These are phyloP conservation scores for Pseudotsuga menziesii DNA, from an alignment of 75 land plant genomes.

Conservation along the genomic window DNA sequence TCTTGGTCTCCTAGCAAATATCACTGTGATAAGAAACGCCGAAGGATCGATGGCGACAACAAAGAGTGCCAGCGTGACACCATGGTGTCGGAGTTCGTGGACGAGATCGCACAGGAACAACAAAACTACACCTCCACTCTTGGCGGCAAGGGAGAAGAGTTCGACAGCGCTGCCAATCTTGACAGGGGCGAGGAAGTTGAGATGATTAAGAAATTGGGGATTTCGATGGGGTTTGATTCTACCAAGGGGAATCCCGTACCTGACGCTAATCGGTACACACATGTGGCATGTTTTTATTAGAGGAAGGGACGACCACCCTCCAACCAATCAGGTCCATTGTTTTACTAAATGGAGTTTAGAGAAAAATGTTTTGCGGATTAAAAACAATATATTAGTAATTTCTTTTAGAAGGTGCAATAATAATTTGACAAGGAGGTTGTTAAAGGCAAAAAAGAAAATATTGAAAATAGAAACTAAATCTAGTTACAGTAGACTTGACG, in stretches of 20 bases:
- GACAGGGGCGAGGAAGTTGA: conserved; percentile 54
- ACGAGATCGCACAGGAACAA: conserved; percentile 42
- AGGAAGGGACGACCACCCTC: no score
- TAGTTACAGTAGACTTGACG: no score
- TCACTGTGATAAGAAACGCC: conserved; percentile 23
- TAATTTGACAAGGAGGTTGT: no score
- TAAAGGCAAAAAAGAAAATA: no score
- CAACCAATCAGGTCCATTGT: no score
- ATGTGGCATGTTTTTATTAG: no score
- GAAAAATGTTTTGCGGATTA: no score
- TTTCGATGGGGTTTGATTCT: conserved; percentile 81
- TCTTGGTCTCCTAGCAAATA: conserved; percentile 25
- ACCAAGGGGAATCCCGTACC: conserved; percentile 86
- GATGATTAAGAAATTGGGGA: conserved; percentile 91
- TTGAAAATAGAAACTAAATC: no score
- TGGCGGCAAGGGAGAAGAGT: conserved; percentile 5
- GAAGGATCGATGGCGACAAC: conserved; percentile 18
- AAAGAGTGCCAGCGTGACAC: conserved; percentile 28
- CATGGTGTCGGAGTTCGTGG: conserved; percentile 37
- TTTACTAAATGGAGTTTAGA: no score
- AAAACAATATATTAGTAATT: no score
- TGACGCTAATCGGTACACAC: no score
- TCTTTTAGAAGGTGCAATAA: no score
- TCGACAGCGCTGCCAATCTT: conserved; percentile 10
- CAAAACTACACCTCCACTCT: conserved; percentile 11